Conservation (phyloP, 2,329 filamentous ascomycete species). For the Microcera coccophila region DNA sequence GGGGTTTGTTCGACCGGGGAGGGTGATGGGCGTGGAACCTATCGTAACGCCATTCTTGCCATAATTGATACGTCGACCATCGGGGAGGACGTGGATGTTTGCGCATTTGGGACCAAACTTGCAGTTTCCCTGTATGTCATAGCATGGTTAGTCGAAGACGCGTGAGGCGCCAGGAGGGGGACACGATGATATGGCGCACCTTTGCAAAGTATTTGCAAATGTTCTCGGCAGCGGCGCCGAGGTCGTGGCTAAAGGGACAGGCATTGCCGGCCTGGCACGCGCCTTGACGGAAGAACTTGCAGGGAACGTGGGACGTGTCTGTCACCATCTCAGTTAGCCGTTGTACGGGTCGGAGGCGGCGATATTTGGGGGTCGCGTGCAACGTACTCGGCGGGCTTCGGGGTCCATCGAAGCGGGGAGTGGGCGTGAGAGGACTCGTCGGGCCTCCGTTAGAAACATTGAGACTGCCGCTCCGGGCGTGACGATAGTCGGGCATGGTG, state of each 20-base stretch:
- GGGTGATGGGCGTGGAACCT: conserved; percentile 55
- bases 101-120: conserved; percentile 98
- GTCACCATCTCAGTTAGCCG: conserved; percentile 21
- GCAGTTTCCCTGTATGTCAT: conserved; percentile 74
- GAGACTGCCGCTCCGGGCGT: conserved; percentile 56
- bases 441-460: conserved; percentile 42
- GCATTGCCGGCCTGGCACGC: conserved; percentile 93
- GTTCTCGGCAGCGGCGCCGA: conserved; percentile 77
- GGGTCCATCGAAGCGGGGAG: conserved; percentile 53
- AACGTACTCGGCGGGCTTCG: conserved; percentile 58
- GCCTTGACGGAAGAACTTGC: conserved; percentile 98
- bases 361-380: conserved; percentile 22
- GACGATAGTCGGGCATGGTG: conserved; percentile 51
- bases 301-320: conserved; percentile 97
- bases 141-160: conserved; percentile 16
- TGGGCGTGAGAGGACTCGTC: conserved; percentile 28
- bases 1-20: conserved; percentile 60
- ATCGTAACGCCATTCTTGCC: conserved; percentile 65
- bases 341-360: conserved; percentile 2
- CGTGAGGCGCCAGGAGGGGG: conserved; percentile 3
- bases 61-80: conserved; percentile 87
- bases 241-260: conserved; percentile 94
- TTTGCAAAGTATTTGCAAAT: conserved; percentile 99
- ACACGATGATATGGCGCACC: conserved; percentile 48
- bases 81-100: conserved; percentile 90